Percentiles rank a stretch among this genome's conserved stretches.
Conservation (phyloP, 202 grass and related monocot species). For the Dendrocalamus latiflorus region DNA sequence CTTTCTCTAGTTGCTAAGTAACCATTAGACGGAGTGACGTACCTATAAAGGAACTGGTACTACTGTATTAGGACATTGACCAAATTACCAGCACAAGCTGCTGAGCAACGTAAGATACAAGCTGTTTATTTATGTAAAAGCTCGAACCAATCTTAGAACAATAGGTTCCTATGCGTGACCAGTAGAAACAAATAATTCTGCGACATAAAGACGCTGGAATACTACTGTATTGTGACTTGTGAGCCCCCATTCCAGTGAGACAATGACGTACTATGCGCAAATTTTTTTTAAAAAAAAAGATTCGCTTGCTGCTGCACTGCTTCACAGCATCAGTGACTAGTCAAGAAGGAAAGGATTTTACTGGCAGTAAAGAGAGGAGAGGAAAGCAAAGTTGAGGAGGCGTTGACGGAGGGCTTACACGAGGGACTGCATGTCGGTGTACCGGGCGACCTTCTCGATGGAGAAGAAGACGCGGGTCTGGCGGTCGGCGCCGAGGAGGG, state of each 20-base stretch:
- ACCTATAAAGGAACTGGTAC: not conserved
- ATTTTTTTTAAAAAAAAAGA: not conserved
- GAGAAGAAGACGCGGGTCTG: no score
- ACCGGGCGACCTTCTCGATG: constrained; percentile 63
- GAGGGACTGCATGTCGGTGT: no score
- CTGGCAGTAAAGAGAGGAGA: not conserved
- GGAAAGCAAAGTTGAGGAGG: not conserved
- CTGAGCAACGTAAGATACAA: not conserved
- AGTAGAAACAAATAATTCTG: not conserved
- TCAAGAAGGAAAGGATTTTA: not conserved
- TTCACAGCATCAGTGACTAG: not conserved
- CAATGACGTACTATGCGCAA: no score
- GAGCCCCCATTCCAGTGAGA: not conserved
- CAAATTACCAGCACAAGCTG: not conserved
- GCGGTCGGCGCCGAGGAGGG: constrained; percentile 46
- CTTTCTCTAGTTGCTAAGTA: not conserved
- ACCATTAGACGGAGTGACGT: not conserved
- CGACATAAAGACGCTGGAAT: not conserved
- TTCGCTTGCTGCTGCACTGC: not conserved
- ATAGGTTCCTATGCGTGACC: not conserved
- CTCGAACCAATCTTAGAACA: not conserved
- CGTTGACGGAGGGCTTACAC: constrained; percentile 45
- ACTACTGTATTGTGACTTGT: not conserved
- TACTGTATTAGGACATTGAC: not conserved
- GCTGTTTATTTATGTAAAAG: not conserved